phyloP scores from a whole-genome alignment of 345 rosid genomes.

The Tarenaya hassleriana region DNA sequence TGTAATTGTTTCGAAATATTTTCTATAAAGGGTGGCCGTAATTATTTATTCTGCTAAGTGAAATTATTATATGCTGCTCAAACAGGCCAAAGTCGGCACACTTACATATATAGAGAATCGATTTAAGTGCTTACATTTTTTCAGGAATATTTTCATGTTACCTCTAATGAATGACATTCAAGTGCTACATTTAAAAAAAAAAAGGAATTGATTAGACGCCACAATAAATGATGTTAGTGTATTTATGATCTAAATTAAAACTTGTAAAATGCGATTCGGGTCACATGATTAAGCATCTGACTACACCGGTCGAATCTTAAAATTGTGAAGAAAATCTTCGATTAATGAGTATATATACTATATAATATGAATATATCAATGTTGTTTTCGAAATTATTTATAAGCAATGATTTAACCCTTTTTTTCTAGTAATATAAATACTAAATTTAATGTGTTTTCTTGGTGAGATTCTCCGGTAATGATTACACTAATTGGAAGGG shows the following conservation, averaged over 20 bases:
- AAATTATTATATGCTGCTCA: slow-evolving; percentile 1
- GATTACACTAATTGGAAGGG: neutral
- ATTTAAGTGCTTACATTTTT: neutral
- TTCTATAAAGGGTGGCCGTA: too few relatives aligned
- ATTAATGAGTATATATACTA: neutral
- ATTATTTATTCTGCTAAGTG: neutral
- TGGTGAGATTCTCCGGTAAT: slow-evolving; percentile 18
- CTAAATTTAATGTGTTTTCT: neutral
- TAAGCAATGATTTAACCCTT: slow-evolving; percentile 14
- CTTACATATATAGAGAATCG: neutral
- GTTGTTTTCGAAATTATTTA: neutral
- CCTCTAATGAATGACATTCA: too few relatives aligned
- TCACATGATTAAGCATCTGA: slow-evolving; percentile 12
- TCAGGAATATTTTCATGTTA: slow-evolving; percentile 14
- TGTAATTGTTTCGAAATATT: too few relatives aligned
- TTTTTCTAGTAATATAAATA: neutral
- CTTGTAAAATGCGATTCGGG: slow-evolving; percentile 18
- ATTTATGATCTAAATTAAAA: slow-evolving; percentile 4
- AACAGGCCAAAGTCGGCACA: slow-evolving; percentile 13
- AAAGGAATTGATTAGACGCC: too few relatives aligned
- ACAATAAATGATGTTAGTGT: slow-evolving; percentile 18
- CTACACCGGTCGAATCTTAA: slow-evolving; percentile 12
- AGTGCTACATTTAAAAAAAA: too few relatives aligned
- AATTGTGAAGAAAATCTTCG: neutral
- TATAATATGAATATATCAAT: too few relatives aligned